Percentiles rank a stretch among this genome's conserved stretches.
Evolutionary conservation across 2,329 filamentous ascomycete genomes (phyloP).

Genomic region (Aspergillus aculeatinus): DNA sequence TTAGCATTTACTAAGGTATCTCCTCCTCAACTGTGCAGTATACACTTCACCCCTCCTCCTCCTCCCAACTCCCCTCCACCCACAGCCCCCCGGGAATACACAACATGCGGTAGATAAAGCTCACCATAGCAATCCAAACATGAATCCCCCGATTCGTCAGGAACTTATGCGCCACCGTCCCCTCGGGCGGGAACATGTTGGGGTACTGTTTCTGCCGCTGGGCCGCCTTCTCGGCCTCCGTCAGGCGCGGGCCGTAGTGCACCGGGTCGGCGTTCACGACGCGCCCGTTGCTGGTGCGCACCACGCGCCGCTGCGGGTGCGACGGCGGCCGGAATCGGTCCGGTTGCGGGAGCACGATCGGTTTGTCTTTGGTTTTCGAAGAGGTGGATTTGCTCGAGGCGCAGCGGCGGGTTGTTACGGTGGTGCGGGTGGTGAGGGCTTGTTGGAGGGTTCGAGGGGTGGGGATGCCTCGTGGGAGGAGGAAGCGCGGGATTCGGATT

Average conservation of each 20-base stretch:
- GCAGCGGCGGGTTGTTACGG: slow-evolving; percentile 19
- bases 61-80: background rate
- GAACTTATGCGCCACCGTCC: slow-evolving; percentile 82
- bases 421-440: slow-evolving; percentile 19
- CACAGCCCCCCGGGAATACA: too few relatives aligned
- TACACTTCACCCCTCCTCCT: too few relatives aligned
- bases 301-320: slow-evolving; percentile 69
- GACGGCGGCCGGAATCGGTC: slow-evolving; percentile 89
- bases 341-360: slow-evolving; percentile 78
- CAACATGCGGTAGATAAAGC: background rate
- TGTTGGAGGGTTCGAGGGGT: slow-evolving; percentile 32
- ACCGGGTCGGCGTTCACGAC: slow-evolving; percentile 46
- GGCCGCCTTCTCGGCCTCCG: slow-evolving; percentile 62
- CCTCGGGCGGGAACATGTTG: slow-evolving; percentile 80
- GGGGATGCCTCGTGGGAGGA: slow-evolving; percentile 60
- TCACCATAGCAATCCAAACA: slow-evolving; percentile 76
- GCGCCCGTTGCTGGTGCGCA: slow-evolving; percentile 43
- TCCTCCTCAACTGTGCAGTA: too few relatives aligned
- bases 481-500: slow-evolving; percentile 68
- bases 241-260: slow-evolving; percentile 73
- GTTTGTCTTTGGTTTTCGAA: slow-evolving; percentile 47
- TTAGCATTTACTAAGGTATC: too few relatives aligned
- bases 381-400: slow-evolving; percentile 19
- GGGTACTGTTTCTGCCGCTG: slow-evolving; percentile 77
- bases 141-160: slow-evolving; percentile 75